These are phyloP conservation scores for Monosporascus cannonballus DNA, from an alignment of 2,329 filamentous ascomycete genomes.

Conservation along the genomic window DNA sequence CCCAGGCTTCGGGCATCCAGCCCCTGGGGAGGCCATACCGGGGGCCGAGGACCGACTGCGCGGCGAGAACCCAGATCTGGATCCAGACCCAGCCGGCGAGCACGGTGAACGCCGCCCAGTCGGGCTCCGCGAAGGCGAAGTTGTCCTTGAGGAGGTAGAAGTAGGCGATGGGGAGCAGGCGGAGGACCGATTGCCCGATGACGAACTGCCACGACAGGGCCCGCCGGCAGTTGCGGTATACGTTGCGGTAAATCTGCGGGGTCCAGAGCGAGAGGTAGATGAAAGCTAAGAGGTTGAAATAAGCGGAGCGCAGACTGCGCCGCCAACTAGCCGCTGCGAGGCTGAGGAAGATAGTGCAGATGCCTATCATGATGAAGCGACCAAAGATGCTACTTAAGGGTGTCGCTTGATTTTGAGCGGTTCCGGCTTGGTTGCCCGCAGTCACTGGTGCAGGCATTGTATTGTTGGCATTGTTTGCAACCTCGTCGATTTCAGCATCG, in stretches of 20 bases:
- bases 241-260: constrained; percentile 87
- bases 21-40: constrained; percentile 74
- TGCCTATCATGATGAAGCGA: constrained; percentile 49
- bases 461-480: constrained; percentile 19
- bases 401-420: constrained; percentile 20
- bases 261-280: constrained; percentile 85
- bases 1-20: constrained; percentile 72
- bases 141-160: constrained; percentile 77
- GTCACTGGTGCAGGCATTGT: constrained; percentile 23
- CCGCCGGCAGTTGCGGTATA: constrained; percentile 83
- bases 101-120: constrained; percentile 57
- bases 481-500: constrained; percentile 51
- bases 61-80: constrained; percentile 71
- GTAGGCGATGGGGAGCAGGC: constrained; percentile 76
- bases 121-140: constrained; percentile 69
- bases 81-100: constrained; percentile 79
- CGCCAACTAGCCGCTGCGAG: constrained; percentile 58
- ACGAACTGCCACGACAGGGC: constrained; percentile 91
- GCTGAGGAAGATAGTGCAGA: constrained; percentile 51
- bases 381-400: constrained; percentile 52
- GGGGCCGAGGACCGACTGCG: constrained; percentile 80
- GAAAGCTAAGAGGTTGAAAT: constrained; percentile 60
- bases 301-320: constrained; percentile 44
- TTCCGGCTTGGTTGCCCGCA: constrained; percentile 22
- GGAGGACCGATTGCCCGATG: constrained; percentile 71